Evolutionary conservation across 202 grass and related monocot genomes (phyloP).

Genomic region (Eragrostis tef): DNA sequence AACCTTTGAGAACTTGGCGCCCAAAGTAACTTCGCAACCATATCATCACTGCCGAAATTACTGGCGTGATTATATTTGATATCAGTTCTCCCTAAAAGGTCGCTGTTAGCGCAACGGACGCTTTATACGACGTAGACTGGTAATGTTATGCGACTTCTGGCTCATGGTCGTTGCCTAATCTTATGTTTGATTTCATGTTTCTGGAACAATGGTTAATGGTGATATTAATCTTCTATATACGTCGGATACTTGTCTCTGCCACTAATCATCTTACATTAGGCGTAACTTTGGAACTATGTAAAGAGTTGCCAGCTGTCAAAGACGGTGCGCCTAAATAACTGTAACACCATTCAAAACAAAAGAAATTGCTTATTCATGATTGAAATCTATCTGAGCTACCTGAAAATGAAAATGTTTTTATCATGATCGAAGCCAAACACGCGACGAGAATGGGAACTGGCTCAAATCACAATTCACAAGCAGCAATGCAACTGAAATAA

Average conservation of each 20-base stretch:
- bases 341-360: neutral
- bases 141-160: neutral
- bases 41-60: neutral
- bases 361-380: neutral
- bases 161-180: neutral
- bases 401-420: neutral
- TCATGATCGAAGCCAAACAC: neutral
- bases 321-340: neutral
- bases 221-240: neutral
- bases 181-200: neutral
- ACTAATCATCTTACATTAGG: neutral
- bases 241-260: too few relatives aligned
- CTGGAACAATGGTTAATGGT: neutral
- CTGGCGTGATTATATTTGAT: neutral
- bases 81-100: neutral
- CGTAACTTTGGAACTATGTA: neutral
- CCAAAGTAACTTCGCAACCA: neutral
- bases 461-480: constrained; percentile 3
- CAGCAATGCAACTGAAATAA: neutral
- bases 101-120: neutral
- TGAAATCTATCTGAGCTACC: neutral
- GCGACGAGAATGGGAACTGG: neutral
- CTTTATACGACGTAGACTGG: neutral
- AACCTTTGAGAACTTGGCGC: too few relatives aligned
- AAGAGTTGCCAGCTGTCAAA: neutral